Evolutionary conservation across 2,329 filamentous ascomycete genomes (phyloP).

Genomic region (Venturia carpophila): DNA sequence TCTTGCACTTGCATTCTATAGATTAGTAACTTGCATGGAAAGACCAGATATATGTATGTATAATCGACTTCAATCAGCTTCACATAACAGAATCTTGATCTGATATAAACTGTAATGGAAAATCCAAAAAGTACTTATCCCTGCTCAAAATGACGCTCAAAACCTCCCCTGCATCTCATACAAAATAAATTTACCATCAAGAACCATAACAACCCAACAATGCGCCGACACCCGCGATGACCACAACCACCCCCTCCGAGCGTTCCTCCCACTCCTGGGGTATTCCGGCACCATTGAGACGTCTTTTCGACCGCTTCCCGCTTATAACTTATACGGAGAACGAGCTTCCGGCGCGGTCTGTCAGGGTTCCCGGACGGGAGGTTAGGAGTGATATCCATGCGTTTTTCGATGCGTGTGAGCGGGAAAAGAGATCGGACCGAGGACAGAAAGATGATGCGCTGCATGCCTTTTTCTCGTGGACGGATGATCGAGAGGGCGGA

Average conservation of each 20-base stretch:
- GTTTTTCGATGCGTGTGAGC: conserved; percentile 49
- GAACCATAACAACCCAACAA: neutral
- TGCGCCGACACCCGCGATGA: neutral
- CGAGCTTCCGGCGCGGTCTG: conserved; percentile 55
- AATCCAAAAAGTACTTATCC: neutral
- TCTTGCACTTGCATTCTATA: neutral
- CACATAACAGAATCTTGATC: too few relatives aligned
- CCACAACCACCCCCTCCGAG: neutral
- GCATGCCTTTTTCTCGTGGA: conserved; percentile 16
- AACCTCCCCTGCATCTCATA: neutral
- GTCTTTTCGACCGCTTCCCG: conserved; percentile 78
- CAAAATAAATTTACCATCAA: conserved; percentile 2
- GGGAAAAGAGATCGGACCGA: conserved; percentile 53
- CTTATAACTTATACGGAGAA: conserved; percentile 68
- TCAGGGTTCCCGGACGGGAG: conserved; percentile 36
- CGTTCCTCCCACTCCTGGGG: conserved; percentile 25
- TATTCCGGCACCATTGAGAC: conserved; percentile 68
- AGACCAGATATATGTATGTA: neutral
- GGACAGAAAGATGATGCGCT: conserved; percentile 1
- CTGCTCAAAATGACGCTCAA: neutral
- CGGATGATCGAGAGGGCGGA: neutral
- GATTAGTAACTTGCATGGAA: neutral
- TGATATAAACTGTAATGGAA: too few relatives aligned
- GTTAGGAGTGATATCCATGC: conserved; percentile 60
- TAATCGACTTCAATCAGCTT: neutral